Evolutionary conservation across 768 basidiomycete genomes (phyloP).

Genomic region (Phanerochaete sordida): DNA sequence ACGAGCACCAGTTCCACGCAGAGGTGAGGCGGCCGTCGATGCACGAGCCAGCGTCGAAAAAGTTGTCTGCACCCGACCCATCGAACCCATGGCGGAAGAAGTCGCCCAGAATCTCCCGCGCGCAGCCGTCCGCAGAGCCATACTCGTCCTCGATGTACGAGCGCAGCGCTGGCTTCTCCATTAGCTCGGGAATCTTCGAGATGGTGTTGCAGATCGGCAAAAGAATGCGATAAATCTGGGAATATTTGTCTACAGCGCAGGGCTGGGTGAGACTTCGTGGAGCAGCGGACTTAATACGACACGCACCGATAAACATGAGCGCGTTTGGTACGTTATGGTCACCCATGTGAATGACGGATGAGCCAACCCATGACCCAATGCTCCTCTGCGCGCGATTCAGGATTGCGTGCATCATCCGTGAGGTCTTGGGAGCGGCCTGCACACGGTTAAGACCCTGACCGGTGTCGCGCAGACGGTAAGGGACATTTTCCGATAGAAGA

Average conservation of each 20-base stretch:
- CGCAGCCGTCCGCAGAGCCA: slow-evolving; percentile 67
- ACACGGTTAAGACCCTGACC: slow-evolving; percentile 91
- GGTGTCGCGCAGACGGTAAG: slow-evolving; percentile 83
- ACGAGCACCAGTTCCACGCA: slow-evolving; percentile 91
- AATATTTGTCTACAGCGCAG: slow-evolving; percentile 65
- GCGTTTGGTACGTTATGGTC: slow-evolving; percentile 84
- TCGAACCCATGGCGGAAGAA: slow-evolving; percentile 90
- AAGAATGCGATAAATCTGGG: slow-evolving; percentile 87
- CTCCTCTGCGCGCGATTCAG: slow-evolving; percentile 79
- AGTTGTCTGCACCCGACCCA: slow-evolving; percentile 88
- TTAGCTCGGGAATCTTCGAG: slow-evolving; percentile 63
- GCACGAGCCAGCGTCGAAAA: slow-evolving; percentile 78
- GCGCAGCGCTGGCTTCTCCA: slow-evolving; percentile 63
- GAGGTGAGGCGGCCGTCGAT: slow-evolving; percentile 86
- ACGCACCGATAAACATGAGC: slow-evolving; percentile 73
- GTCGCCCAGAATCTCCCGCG: slow-evolving; percentile 71
- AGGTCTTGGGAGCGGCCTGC: slow-evolving; percentile 82
- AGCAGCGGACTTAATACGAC: background rate
- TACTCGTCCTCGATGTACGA: slow-evolving; percentile 83
- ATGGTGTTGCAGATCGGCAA: slow-evolving; percentile 84
- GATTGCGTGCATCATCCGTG: slow-evolving; percentile 87
- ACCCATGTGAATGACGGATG: slow-evolving; percentile 86
- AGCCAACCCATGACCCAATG: slow-evolving; percentile 83
- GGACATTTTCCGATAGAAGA: slow-evolving; percentile 66
- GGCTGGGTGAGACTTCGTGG: background rate